These are phyloP conservation scores for Luffa acutangula DNA, from an alignment of 306 rosid species.

Conservation along the genomic window DNA sequence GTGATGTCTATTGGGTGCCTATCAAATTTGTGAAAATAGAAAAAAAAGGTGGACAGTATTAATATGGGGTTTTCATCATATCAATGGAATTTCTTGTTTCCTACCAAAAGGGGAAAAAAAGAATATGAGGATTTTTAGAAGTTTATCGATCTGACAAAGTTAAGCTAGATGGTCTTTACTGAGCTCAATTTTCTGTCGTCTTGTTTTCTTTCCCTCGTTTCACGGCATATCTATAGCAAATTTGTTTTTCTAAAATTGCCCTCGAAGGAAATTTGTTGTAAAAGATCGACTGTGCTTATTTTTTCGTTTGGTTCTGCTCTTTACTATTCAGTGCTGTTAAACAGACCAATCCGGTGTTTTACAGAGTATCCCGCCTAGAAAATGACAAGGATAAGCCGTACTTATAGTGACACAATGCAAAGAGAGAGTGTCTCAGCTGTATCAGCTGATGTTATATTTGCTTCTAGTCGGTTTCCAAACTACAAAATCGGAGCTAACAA, in stretches of 20 bases:
- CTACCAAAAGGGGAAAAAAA: not conserved
- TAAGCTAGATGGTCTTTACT: not conserved
- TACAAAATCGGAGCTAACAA: conserved; percentile 67
- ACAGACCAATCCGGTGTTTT: conserved; percentile 22
- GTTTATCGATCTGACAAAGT: not conserved
- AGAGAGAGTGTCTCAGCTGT: conserved; percentile 50
- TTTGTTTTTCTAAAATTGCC: not conserved
- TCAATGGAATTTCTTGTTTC: not conserved
- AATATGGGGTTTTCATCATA: not conserved
- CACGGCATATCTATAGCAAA: not conserved
- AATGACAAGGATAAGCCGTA: conserved; percentile 73
- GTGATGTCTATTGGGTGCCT: not conserved
- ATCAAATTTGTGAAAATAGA: not conserved
- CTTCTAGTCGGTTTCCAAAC: conserved; percentile 76
- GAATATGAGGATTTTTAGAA: not conserved
- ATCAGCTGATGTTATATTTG: conserved; percentile 69
- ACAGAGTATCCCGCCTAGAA: conserved; percentile 26
- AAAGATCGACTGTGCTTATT: not conserved
- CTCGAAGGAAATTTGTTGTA: not conserved
- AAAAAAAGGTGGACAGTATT: not conserved
- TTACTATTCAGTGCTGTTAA: not conserved
- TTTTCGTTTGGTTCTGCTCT: not conserved
- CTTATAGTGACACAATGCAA: conserved; percentile 65
- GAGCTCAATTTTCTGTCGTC: not conserved
- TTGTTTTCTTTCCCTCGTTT: not conserved